Evolutionary conservation across 768 basidiomycete species (phyloP).

Genomic region (Hericium erinaceus): DNA sequence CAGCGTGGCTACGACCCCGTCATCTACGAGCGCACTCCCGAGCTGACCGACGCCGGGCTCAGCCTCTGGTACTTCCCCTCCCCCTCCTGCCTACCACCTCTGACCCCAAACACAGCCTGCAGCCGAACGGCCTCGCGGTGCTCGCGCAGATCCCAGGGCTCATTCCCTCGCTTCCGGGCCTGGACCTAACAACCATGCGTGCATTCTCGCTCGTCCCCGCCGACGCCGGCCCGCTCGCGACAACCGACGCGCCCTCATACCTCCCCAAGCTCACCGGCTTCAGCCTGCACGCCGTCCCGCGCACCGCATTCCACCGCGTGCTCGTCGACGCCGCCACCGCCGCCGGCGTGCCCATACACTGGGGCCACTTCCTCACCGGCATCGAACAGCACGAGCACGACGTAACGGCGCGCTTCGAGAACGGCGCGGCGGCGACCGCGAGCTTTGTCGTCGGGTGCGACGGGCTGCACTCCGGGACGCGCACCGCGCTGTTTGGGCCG

Average conservation of each 20-base stretch:
- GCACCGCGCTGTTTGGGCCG: constrained; percentile 28
- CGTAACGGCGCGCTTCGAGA: constrained; percentile 27
- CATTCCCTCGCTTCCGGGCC: constrained; percentile 4
- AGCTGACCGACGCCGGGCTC: constrained; percentile 7
- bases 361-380: constrained; percentile 23
- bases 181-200: neutral
- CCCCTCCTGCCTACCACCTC: neutral
- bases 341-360: constrained; percentile 26
- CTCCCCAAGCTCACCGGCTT: constrained; percentile 18
- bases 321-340: constrained; percentile 24
- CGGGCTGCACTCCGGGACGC: constrained; percentile 33
- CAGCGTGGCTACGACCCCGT: constrained; percentile 8
- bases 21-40: constrained; percentile 10
- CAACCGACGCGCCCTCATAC: constrained; percentile 16
- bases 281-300: constrained; percentile 23
- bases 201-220: constrained; percentile 14
- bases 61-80: constrained; percentile 9
- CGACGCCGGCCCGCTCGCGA: constrained; percentile 21
- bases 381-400: constrained; percentile 22
- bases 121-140: constrained; percentile 11
- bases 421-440: constrained; percentile 26
- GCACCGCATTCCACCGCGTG: constrained; percentile 22
- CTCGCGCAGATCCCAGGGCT: constrained; percentile 8
- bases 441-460: constrained; percentile 36
- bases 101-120: constrained; percentile 3